Percentiles rank a stretch among this genome's conserved stretches.
Conservation (phyloP, 164 flowering plant species). For the Chloranthus sessilifolius region DNA sequence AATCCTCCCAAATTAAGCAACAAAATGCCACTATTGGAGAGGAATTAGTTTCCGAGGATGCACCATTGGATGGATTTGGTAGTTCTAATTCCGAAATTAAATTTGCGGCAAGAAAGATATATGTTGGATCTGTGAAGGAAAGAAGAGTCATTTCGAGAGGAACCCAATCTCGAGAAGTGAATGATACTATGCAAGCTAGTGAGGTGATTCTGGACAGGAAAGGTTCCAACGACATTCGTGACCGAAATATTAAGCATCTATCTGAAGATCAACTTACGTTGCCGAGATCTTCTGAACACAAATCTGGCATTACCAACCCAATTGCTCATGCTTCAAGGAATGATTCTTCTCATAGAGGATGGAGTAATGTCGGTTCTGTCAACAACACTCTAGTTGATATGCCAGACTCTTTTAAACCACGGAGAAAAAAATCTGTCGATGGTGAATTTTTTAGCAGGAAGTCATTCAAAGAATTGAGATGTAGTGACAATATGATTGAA, state of each 20-base stretch:
- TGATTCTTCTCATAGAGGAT: conserved; percentile 38
- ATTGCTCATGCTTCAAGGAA: conserved; percentile 22
- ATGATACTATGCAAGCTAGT: conserved; percentile 2
- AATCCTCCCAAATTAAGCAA: conserved; percentile 29
- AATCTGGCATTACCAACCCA: conserved; percentile 3
- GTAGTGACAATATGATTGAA: conserved; percentile 58
- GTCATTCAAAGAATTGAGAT: conserved; percentile 64
- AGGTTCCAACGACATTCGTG: conserved; percentile 2
- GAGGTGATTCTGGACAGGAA: conserved; percentile 7
- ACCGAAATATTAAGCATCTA: background rate
- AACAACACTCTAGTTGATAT: conserved; percentile 16
- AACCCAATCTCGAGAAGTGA: conserved; percentile 5
- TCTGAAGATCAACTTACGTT: conserved; percentile 5
- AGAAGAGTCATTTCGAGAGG: conserved; percentile 16
- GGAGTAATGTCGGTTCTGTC: conserved; percentile 38
- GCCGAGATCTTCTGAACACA: conserved; percentile 12
- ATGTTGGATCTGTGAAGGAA: conserved; percentile 6
- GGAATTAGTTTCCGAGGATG: conserved; percentile 13
- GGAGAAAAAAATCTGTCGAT: conserved; percentile 20
- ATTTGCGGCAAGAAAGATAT: conserved; percentile 12
- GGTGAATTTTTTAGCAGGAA: conserved; percentile 65
- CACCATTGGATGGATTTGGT: conserved; percentile 6
- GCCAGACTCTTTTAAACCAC: conserved; percentile 13
- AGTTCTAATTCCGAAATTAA: conserved; percentile 19
- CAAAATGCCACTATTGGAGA: conserved; percentile 15